phyloP scores from a whole-genome alignment of 73 alveolate species.

The Diophrys appendiculata region DNA sequence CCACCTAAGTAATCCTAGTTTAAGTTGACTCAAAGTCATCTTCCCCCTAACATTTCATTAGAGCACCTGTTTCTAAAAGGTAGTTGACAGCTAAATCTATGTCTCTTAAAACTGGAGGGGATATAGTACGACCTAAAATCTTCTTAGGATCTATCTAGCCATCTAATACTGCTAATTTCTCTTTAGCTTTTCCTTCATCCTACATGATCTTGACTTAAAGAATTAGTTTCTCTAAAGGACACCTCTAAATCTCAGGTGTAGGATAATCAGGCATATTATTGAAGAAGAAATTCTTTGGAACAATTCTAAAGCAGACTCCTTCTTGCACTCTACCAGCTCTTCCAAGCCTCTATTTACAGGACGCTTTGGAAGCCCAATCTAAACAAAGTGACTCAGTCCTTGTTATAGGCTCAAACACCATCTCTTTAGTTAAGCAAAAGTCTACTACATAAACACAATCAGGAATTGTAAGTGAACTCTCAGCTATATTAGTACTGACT shows the following conservation, averaged over 20 bases:
- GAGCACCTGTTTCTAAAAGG: slow-evolving; percentile 87
- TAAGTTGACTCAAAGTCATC: slow-evolving; percentile 51
- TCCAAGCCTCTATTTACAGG: slow-evolving; percentile 85
- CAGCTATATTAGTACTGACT: slow-evolving; percentile 97
- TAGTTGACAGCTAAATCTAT: slow-evolving; percentile 73
- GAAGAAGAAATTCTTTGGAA: slow-evolving; percentile 75
- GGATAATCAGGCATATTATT: slow-evolving; percentile 79
- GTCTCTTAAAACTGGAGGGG: slow-evolving; percentile 83
- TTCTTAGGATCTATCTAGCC: slow-evolving; percentile 78
- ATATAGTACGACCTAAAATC: slow-evolving; percentile 82
- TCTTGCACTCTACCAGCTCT: slow-evolving; percentile 95
- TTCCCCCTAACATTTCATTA: slow-evolving; percentile 47
- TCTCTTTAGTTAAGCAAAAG: slow-evolving; percentile 93
- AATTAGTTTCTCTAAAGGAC: slow-evolving; percentile 96
- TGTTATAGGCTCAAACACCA: slow-evolving; percentile 85
- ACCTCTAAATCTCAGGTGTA: slow-evolving; percentile 93
- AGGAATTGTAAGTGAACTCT: slow-evolving; percentile 95
- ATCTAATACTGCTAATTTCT: too few species aligned
- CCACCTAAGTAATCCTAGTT: slow-evolving; percentile 81
- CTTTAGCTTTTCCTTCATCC: too few species aligned
- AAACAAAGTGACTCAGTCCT: slow-evolving; percentile 82
- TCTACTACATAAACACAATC: slow-evolving; percentile 93
- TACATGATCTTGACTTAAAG: slow-evolving; percentile 83
- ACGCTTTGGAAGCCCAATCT: slow-evolving; percentile 94
- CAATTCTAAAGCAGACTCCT: slow-evolving; percentile 88